Conservation (phyloP, 1,139 yeast species). For the Pneumocystis carinii region DNA sequence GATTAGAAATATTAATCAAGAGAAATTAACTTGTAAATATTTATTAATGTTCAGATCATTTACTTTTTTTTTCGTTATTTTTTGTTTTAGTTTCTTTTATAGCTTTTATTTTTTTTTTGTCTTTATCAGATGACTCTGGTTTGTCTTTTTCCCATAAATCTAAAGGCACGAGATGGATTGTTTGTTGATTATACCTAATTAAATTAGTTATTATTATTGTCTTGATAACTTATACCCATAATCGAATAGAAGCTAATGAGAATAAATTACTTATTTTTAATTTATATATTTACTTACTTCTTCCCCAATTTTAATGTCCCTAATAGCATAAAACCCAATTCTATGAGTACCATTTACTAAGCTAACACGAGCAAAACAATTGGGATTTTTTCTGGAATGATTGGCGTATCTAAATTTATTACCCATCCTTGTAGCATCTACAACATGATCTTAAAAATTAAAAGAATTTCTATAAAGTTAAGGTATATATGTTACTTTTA, state of each 20-base stretch:
- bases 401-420: conserved; percentile 1
- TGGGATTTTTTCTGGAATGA: background rate
- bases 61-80: background rate
- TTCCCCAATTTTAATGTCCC: background rate
- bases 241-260: background rate
- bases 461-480: background rate
- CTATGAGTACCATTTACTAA: background rate
- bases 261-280: background rate
- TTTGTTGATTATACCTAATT: background rate
- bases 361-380: conserved; percentile 1
- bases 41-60: background rate
- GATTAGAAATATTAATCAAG: background rate
- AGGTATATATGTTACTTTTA: conserved; percentile 5
- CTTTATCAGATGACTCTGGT: background rate
- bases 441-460: conserved; percentile 1
- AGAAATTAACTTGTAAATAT: background rate
- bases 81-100: background rate
- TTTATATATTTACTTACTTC: background rate
- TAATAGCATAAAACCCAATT: conserved; percentile 1
- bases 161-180: background rate
- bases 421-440: conserved; percentile 2
- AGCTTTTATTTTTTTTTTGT: background rate
- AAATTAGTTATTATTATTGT: background rate
- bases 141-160: background rate
- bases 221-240: background rate